Evolutionary conservation across 352 stramenopile species (phyloP).

Genomic region (Blastocystis sp.): DNA sequence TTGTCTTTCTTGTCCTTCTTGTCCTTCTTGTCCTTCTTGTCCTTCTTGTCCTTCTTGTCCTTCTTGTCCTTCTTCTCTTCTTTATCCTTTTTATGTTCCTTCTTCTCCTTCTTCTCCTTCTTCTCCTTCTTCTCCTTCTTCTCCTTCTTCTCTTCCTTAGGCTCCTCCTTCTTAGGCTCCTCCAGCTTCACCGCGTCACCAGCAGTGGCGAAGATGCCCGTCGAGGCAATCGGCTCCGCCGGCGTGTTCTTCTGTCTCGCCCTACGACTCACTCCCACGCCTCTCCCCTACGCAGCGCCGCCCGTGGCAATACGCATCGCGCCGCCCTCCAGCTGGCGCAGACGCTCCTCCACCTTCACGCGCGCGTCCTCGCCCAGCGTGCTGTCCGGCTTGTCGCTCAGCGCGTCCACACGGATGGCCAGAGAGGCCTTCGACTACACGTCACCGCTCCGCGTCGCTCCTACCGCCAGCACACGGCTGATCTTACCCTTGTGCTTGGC

Average conservation of each 20-base stretch:
- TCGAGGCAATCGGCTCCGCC: conserved; percentile 75
- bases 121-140: conserved; percentile 71
- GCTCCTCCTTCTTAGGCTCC: conserved; percentile 74
- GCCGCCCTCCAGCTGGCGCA: conserved; percentile 84
- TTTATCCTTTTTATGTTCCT: conserved; percentile 80
- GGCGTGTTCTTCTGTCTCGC: conserved; percentile 74
- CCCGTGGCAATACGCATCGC: conserved; percentile 79
- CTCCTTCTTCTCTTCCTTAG: conserved; percentile 40
- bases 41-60: too few relatives aligned
- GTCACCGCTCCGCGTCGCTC: neutral
- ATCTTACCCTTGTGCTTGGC: conserved; percentile 99
- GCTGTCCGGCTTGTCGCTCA: conserved; percentile 89
- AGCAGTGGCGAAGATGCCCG: conserved; percentile 86
- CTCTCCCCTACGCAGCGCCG: conserved; percentile 76
- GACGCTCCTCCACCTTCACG: conserved; percentile 84
- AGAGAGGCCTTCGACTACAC: conserved; percentile 87
- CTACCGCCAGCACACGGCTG: conserved; percentile 88
- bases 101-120: conserved; percentile 75
- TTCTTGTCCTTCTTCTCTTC: conserved; percentile 34
- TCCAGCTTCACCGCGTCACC: conserved; percentile 88
- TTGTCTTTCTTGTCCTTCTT: too few relatives aligned
- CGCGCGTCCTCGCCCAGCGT: conserved; percentile 94
- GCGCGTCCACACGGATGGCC: conserved; percentile 96
- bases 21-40: too few relatives aligned
- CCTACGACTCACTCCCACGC: conserved; percentile 80